Percentiles rank a stretch among this genome's conserved stretches.
These are phyloP conservation scores for Penicillium manginii DNA, from an alignment of 495 filamentous ascomycete species.

Conservation along the genomic window DNA sequence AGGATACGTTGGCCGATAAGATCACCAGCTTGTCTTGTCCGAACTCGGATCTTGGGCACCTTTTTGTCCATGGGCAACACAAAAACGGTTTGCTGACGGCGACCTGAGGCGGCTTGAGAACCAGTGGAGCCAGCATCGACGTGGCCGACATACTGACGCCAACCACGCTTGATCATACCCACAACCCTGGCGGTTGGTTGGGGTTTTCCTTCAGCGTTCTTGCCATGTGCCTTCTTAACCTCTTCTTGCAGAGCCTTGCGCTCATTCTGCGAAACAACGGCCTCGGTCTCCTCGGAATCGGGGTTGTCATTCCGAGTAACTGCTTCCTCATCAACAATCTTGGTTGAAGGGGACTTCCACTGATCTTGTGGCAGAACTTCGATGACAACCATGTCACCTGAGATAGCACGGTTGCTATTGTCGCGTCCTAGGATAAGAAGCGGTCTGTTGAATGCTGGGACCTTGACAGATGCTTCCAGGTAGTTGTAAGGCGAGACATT, in stretches of 20 bases:
- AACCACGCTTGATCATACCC: constrained; percentile 90
- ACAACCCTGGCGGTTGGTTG: constrained; percentile 94
- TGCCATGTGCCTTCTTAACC: constrained; percentile 83
- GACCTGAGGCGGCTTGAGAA: constrained; percentile 67
- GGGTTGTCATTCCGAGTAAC: constrained; percentile 93
- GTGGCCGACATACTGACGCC: constrained; percentile 96
- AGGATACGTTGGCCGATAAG: constrained; percentile 89
- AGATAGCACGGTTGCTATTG: constrained; percentile 92
- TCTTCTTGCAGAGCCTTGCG: constrained; percentile 85
- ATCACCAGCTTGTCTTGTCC: constrained; percentile 85
- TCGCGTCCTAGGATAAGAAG: constrained; percentile 90
- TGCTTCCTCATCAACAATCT: constrained; percentile 93
- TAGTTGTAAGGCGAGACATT: constrained; percentile 98
- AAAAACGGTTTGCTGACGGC: constrained; percentile 90
- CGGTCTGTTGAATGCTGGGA: constrained; percentile 85
- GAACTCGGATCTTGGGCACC: constrained; percentile 91
- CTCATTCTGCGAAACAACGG: constrained; percentile 82
- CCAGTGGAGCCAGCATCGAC: constrained; percentile 85
- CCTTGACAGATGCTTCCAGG: constrained; percentile 87
- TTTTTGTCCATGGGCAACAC: constrained; percentile 96
- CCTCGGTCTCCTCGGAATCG: constrained; percentile 74
- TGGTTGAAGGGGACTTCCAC: constrained; percentile 94
- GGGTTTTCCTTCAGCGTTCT: constrained; percentile 72
- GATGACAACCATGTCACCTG: constrained; percentile 89
- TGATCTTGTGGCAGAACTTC: constrained; percentile 91